A percentile compares a stretch with the other conserved stretches of the same genome.
phyloP scores from a whole-genome alignment of 2,329 filamentous ascomycete species.

The Phialophora tarda region DNA sequence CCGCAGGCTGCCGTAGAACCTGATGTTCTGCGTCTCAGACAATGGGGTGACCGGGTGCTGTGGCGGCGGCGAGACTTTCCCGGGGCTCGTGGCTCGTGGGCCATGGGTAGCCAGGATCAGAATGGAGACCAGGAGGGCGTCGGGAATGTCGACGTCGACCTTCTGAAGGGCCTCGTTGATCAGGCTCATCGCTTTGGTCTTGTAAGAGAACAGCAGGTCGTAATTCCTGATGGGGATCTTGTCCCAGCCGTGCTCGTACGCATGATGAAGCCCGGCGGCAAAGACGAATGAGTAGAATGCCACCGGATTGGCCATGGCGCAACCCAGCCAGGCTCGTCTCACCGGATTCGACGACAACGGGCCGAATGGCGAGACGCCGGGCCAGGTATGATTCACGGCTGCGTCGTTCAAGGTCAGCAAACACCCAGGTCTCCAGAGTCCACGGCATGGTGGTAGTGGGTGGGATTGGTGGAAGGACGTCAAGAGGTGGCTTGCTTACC shows the following conservation, averaged over 20 bases:
- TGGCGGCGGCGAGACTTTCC: not conserved
- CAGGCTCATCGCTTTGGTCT: conserved; percentile 12
- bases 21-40: conserved; percentile 1
- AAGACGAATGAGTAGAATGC: conserved; percentile 15
- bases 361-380: conserved; percentile 6
- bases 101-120: conserved; percentile 10
- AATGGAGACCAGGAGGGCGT: conserved; percentile 14
- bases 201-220: conserved; percentile 10
- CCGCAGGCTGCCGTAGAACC: conserved; percentile 12
- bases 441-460: not conserved
- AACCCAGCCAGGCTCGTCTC: conserved; percentile 3
- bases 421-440: not conserved
- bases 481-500: conserved; percentile 1
- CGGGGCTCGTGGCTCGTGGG: not conserved
- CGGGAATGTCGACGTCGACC: not conserved
- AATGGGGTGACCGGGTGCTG: conserved; percentile 5
- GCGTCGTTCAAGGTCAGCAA: not conserved
- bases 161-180: conserved; percentile 7
- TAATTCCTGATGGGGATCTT: not conserved
- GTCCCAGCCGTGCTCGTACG: conserved; percentile 7
- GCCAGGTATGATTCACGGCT: conserved; percentile 10
- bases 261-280: conserved; percentile 13
- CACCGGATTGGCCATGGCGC: not conserved
- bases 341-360: not conserved
- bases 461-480: not conserved